These are phyloP conservation scores for Mycena maculata DNA, from an alignment of 768 basidiomycete species.

Conservation along the genomic window DNA sequence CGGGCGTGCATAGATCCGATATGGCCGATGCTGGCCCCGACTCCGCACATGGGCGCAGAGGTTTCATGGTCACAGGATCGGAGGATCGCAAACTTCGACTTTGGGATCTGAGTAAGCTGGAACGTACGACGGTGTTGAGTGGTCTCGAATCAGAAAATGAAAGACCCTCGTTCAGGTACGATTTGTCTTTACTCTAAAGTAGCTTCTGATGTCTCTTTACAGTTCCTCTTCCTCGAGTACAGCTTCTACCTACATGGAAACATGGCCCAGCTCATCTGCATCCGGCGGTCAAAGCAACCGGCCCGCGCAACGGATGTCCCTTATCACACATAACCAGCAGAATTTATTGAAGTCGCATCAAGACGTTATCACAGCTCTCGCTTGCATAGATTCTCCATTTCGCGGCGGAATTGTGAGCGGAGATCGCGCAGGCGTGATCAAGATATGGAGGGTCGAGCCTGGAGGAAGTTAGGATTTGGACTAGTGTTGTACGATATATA, in stretches of 20 bases:
- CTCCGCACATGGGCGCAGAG: slow-evolving; percentile 58
- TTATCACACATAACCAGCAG: slow-evolving; percentile 87
- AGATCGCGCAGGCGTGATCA: slow-evolving; percentile 89
- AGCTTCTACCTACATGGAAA: slow-evolving; percentile 70
- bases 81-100: slow-evolving; percentile 89
- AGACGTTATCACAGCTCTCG: slow-evolving; percentile 88
- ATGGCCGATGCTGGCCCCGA: slow-evolving; percentile 56
- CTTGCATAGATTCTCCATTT: slow-evolving; percentile 92
- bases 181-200: background rate
- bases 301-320: slow-evolving; percentile 78
- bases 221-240: slow-evolving; percentile 56
- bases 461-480: slow-evolving; percentile 38
- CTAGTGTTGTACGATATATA: slow-evolving; percentile 13
- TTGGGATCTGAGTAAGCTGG: slow-evolving; percentile 85
- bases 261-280: slow-evolving; percentile 62
- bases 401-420: slow-evolving; percentile 93
- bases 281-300: slow-evolving; percentile 67
- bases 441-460: slow-evolving; percentile 86
- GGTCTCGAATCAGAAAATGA: slow-evolving; percentile 82
- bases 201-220: slow-evolving; percentile 8
- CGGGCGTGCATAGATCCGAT: slow-evolving; percentile 63
- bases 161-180: slow-evolving; percentile 80
- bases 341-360: slow-evolving; percentile 89
- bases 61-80: slow-evolving; percentile 89
- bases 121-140: slow-evolving; percentile 82